These are phyloP conservation scores for Teunomyces kruisii DNA, from an alignment of 805 yeast genomes.

Conservation along the genomic window DNA sequence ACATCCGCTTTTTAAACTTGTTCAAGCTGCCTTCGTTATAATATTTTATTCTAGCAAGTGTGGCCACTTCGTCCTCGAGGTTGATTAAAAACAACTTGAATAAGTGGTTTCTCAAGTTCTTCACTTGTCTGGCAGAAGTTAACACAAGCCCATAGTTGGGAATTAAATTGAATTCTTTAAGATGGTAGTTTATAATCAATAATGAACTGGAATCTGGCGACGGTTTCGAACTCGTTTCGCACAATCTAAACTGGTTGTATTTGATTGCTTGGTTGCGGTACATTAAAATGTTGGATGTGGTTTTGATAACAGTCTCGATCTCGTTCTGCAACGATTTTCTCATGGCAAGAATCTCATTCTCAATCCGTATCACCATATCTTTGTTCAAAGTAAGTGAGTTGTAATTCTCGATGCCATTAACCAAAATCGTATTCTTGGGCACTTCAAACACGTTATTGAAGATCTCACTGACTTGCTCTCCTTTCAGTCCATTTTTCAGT, in stretches of 20 bases:
- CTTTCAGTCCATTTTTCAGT: neutral
- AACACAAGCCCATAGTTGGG: constrained; percentile 34
- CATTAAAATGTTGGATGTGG: constrained; percentile 19
- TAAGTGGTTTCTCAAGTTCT: constrained; percentile 29
- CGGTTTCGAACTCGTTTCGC: constrained; percentile 17
- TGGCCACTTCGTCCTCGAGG: constrained; percentile 38
- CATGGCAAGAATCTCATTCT: constrained; percentile 28
- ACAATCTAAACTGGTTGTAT: constrained; percentile 31
- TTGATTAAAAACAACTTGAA: constrained; percentile 37
- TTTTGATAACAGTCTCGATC: constrained; percentile 26
- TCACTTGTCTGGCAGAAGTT: constrained; percentile 20
- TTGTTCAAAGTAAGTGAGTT: constrained; percentile 18
- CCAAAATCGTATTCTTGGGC: constrained; percentile 25
- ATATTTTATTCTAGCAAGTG: constrained; percentile 36
- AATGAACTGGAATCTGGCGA: constrained; percentile 8
- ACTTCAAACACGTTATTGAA: constrained; percentile 21
- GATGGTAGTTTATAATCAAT: constrained; percentile 18
- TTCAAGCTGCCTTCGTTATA: constrained; percentile 26
- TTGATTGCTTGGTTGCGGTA: constrained; percentile 26
- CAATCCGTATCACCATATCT: constrained; percentile 19
- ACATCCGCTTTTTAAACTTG: constrained; percentile 26
- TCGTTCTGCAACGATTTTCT: constrained; percentile 31
- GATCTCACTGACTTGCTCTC: constrained; percentile 12
- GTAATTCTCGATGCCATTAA: constrained; percentile 31
- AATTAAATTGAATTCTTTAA: constrained; percentile 32